Conservation (phyloP, 768 basidiomycete species). For the Mycena latifolia region DNA sequence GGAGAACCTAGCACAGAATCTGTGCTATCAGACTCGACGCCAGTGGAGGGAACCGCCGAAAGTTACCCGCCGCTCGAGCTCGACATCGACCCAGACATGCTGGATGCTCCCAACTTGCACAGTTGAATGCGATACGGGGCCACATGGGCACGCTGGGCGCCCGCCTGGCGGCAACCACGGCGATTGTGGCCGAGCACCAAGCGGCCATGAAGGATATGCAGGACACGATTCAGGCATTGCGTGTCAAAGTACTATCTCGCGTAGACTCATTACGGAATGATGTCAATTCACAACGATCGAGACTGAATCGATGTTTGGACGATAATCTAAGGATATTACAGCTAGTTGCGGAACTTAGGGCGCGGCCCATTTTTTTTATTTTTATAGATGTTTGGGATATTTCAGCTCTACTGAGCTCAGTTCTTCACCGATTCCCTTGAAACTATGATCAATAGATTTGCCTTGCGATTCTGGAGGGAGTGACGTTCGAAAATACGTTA, state of each 20-base stretch:
- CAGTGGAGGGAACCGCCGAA: too few species aligned
- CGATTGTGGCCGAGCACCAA: neutral
- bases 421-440: too few species aligned
- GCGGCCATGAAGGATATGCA: neutral
- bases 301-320: neutral
- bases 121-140: conserved; percentile 4
- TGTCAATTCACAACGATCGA: neutral
- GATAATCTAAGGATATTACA: conserved; percentile 1
- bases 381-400: too few species aligned
- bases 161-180: neutral
- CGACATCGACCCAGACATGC: neutral
- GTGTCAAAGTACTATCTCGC: neutral
- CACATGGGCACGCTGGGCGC: neutral
- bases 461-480: too few species aligned
- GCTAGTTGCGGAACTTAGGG: too few species aligned
- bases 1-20: neutral
- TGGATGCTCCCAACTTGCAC: neutral
- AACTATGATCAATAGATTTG: too few species aligned
- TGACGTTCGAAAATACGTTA: too few species aligned
- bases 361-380: too few species aligned
- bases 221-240: neutral
- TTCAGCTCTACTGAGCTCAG: too few species aligned
- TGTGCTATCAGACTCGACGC: neutral
- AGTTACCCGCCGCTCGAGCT: neutral
- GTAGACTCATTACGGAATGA: conserved; percentile 9